phyloP scores from a whole-genome alignment of 805 yeast species.

The Kurtzmaniella fragi region DNA sequence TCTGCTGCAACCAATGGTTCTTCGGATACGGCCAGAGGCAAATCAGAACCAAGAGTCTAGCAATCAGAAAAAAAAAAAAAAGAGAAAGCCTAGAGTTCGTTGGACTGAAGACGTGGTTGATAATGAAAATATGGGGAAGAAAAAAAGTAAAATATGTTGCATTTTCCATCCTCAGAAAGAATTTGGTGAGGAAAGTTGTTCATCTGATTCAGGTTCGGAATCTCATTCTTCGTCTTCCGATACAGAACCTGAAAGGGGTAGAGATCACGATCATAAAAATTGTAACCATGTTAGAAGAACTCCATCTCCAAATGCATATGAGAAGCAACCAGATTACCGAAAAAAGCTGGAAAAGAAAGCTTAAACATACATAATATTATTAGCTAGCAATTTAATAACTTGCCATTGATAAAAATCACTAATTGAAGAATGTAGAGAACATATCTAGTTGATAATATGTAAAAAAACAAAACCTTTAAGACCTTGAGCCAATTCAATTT shows the following conservation, averaged over 20 bases:
- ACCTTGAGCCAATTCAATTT: too few species aligned
- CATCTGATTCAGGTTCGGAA: constrained; percentile 16
- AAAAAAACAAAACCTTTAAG: too few species aligned
- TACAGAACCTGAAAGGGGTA: constrained; percentile 13
- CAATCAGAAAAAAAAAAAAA: constrained; percentile 7
- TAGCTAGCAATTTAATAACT: too few species aligned
- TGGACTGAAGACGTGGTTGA: constrained; percentile 89
- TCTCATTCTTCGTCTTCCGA: constrained; percentile 28
- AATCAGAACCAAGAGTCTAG: not conserved
- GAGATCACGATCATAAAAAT: constrained; percentile 4
- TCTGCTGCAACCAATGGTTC: not conserved
- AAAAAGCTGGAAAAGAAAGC: constrained; percentile 6
- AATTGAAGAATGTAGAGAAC: too few species aligned
- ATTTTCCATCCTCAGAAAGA: constrained; percentile 74
- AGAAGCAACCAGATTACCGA: constrained; percentile 68
- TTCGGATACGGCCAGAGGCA: constrained; percentile 1
- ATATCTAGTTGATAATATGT: too few species aligned
- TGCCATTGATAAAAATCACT: too few species aligned
- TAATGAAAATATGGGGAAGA: constrained; percentile 83
- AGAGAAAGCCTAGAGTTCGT: constrained; percentile 51
- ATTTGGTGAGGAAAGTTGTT: constrained; percentile 42
- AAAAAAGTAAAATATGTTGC: constrained; percentile 88
- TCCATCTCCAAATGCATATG: constrained; percentile 77
- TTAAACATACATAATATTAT: not conserved
- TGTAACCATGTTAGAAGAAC: constrained; percentile 12